Evolutionary conservation across 495 filamentous ascomycete genomes (phyloP), one percentile per base, ranked within the genome.

Genomic region (Aspergillus saccharolyticus): DNA sequence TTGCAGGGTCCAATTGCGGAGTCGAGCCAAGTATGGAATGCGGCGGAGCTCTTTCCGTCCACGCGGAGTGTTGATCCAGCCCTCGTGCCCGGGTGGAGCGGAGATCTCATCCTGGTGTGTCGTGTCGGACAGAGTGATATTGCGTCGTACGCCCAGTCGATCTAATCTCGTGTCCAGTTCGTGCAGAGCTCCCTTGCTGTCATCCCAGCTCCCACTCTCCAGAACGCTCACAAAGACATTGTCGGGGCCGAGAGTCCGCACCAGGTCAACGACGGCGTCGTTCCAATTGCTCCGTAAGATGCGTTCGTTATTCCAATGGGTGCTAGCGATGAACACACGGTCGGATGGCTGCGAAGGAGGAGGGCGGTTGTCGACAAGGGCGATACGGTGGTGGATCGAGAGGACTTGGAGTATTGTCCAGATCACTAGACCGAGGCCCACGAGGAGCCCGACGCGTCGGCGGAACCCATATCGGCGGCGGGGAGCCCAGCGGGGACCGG

Each of bases 151-250:
- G 4, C 79, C 76, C 6, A 79, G 58, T 18, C 66, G 70, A 9
- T 77, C 81, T 39, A 91, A 69, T 42, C 80, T 66, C 15, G 44
- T 30, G 52, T 89, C 81, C 14, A 92, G 72, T 12, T 83, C 78
- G n/a, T 68, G 66, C 56, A 92, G 70, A 5, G 81, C 84, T 2
- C 70, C 80, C 70, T 89, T 90, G 12, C 84, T 83, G 55, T 84
- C 70, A 67, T 91, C 89, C 74, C 80, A 85, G 64, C 85, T 88
- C 8, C 87, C 88, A 55, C 81, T 85, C 62, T 91, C 89, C 59
- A 83, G 82, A 17, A 90, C 76, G 39, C 81, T 85, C 47, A 92
- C 78, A 62, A 82, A 90, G 14, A 89, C 77, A 62, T 91, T 90
- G n/a, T 78, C 74, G 0, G 81, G 60, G 0, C 88, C 88, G 1